phyloP scores from a whole-genome alignment of 768 basidiomycete genomes.

The Coprinellus micaceus region DNA sequence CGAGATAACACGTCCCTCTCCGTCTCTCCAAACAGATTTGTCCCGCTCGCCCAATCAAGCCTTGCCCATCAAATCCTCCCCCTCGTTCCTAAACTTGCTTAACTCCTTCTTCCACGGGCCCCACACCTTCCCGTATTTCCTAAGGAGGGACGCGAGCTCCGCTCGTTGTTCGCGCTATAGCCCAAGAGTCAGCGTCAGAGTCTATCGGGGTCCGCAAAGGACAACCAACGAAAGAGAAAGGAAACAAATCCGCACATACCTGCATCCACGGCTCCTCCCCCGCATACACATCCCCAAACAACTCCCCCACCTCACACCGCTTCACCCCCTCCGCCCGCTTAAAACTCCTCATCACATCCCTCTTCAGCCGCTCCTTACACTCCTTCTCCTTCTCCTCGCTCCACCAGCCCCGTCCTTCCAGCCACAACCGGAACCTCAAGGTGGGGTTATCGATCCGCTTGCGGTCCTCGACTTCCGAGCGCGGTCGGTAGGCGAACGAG shows the following conservation, averaged over 20 bases:
- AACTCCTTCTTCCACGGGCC: conserved; percentile 84
- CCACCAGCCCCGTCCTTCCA: conserved; percentile 99
- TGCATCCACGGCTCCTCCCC: conserved; percentile 83
- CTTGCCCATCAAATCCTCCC: conserved; percentile 49
- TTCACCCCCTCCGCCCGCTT: conserved; percentile 69
- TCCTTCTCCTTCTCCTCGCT: conserved; percentile 66
- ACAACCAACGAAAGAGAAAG: not conserved
- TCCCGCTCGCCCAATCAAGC: no score
- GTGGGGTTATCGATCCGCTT: conserved; percentile 91
- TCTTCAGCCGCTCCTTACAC: conserved; percentile 63
- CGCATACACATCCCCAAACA: conserved; percentile 87
- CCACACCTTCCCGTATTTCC: conserved; percentile 85
- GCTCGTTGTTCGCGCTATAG: conserved; percentile 76
- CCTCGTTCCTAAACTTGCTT: conserved; percentile 69
- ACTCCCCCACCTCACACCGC: conserved; percentile 66
- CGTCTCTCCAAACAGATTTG: no score
- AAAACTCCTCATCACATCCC: conserved; percentile 75
- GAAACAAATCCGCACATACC: conserved; percentile 43
- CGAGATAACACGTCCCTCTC: no score
- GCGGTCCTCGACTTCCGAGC: conserved; percentile 87
- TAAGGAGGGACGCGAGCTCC: conserved; percentile 68
- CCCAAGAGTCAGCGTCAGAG: no score
- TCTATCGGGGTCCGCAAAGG: no score
- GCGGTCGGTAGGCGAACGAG: conserved; percentile 87
- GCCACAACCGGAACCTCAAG: conserved; percentile 76